These are phyloP conservation scores for Diplodia intermedia DNA, from an alignment of 2,329 filamentous ascomycete species.

Conservation along the genomic window DNA sequence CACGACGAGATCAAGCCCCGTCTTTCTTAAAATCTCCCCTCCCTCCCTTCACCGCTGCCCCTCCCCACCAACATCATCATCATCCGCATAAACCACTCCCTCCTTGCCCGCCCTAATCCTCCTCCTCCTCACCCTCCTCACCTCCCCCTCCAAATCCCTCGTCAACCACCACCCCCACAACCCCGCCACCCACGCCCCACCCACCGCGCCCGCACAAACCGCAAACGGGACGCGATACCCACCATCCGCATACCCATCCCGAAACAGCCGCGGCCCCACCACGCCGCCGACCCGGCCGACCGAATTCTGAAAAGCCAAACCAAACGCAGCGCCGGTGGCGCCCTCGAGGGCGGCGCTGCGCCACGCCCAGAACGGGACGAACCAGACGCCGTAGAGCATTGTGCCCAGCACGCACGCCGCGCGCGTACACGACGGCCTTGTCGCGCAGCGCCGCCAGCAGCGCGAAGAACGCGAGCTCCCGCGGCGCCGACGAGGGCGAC, in stretches of 20 bases:
- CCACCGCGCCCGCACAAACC: constrained; percentile 48
- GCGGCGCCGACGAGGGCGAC: constrained; percentile 51
- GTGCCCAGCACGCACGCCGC: constrained; percentile 54
- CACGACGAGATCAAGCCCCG: background rate
- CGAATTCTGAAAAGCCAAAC: constrained; percentile 53
- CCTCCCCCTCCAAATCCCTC: constrained; percentile 51
- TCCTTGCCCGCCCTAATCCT: constrained; percentile 37
- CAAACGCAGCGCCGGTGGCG: constrained; percentile 55
- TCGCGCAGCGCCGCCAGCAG: constrained; percentile 51
- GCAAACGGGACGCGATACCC: constrained; percentile 50
- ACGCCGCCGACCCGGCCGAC: constrained; percentile 57
- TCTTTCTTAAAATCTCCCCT: background rate
- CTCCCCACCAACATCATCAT: background rate
- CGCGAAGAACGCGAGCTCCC: constrained; percentile 54
- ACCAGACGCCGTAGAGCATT: constrained; percentile 53
- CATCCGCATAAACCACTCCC: constrained; percentile 32
- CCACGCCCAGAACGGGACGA: constrained; percentile 57
- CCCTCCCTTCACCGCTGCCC: background rate
- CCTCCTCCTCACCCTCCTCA: constrained; percentile 39
- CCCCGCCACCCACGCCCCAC: constrained; percentile 45
- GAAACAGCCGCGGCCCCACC: constrained; percentile 55
- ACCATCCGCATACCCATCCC: constrained; percentile 51
- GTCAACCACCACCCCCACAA: constrained; percentile 54
- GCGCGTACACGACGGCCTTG: constrained; percentile 50
- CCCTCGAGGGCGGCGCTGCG: constrained; percentile 52